Conservation (phyloP, 202 grass and related monocot genomes). For the Setaria viridis region DNA sequence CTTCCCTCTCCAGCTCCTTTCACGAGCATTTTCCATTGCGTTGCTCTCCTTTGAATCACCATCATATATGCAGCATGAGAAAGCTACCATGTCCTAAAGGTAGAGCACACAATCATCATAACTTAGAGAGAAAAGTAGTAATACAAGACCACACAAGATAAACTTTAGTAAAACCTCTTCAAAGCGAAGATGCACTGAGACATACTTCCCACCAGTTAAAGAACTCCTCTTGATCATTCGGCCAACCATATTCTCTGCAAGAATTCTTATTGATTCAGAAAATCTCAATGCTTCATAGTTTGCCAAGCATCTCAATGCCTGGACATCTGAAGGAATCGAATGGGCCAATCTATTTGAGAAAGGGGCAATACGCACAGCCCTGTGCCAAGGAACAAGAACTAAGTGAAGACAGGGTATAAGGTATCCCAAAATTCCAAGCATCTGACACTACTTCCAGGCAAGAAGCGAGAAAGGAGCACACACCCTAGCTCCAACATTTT, state of each 20-base stretch:
- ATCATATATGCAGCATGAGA: conserved; percentile 93
- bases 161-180: conserved; percentile 69
- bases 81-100: conserved; percentile 94
- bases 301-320: conserved; percentile 84
- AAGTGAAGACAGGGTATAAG: conserved; percentile 5
- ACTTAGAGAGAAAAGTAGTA: conserved; percentile 31
- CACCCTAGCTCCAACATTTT: conserved; percentile 90
- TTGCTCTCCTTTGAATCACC: conserved; percentile 71
- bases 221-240: conserved; percentile 81
- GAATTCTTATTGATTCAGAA: conserved; percentile 77
- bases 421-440: neutral
- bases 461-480: conserved; percentile 3
- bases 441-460: conserved; percentile 1
- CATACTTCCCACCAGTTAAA: conserved; percentile 76
- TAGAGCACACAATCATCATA: conserved; percentile 12
- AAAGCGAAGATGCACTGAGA: conserved; percentile 95
- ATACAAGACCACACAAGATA: conserved; percentile 20
- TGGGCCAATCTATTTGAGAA: conserved; percentile 95
- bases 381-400: conserved; percentile 49
- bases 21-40: conserved; percentile 84
- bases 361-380: conserved; percentile 92
- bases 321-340: conserved; percentile 64
- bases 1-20: conserved; percentile 91
- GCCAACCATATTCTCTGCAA: conserved; percentile 84
- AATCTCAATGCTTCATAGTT: conserved; percentile 94